These are phyloP conservation scores for Biancaea sappan DNA, from an alignment of 306 rosid genomes.

Conservation along the genomic window DNA sequence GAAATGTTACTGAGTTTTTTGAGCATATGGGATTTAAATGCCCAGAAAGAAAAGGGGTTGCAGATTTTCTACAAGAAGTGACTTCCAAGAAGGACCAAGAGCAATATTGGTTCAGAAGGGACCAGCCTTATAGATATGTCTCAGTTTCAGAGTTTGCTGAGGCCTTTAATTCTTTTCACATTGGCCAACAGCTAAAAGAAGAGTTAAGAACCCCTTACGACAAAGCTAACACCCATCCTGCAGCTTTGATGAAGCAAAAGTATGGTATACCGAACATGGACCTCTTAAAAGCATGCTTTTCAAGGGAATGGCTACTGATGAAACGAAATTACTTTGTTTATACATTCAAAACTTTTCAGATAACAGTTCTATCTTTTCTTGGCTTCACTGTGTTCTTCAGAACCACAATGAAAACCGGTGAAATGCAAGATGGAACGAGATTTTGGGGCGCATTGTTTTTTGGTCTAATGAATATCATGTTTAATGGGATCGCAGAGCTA, in stretches of 20 bases:
- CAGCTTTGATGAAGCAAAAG: conserved; percentile 63
- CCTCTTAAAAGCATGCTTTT: conserved; percentile 63
- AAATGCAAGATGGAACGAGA: conserved; percentile 42
- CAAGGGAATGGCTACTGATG: conserved; percentile 65
- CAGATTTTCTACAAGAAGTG: conserved; percentile 71
- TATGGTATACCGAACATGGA: conserved; percentile 62
- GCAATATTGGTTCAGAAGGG: conserved; percentile 55
- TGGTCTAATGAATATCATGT: conserved; percentile 72
- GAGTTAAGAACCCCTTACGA: conserved; percentile 57
- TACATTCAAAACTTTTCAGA: conserved; percentile 56
- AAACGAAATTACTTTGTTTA: conserved; percentile 51
- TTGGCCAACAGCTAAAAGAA: conserved; percentile 45
- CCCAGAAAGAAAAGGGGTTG: conserved; percentile 71
- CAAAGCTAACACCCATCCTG: conserved; percentile 52
- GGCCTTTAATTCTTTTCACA: conserved; percentile 41
- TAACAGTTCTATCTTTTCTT: conserved; percentile 49
- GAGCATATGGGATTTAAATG: conserved; percentile 49
- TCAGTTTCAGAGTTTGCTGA: conserved; percentile 51
- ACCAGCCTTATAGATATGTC: conserved; percentile 44
- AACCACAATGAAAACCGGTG: conserved; percentile 61
- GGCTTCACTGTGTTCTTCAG: conserved; percentile 60
- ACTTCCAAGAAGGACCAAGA: conserved; percentile 72
- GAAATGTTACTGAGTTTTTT: conserved; percentile 52
- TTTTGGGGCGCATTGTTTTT: conserved; percentile 66
- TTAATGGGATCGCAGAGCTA: conserved; percentile 67